phyloP scores from a whole-genome alignment of 2,329 filamentous ascomycete species.

The Fragosphaeria purpurea region DNA sequence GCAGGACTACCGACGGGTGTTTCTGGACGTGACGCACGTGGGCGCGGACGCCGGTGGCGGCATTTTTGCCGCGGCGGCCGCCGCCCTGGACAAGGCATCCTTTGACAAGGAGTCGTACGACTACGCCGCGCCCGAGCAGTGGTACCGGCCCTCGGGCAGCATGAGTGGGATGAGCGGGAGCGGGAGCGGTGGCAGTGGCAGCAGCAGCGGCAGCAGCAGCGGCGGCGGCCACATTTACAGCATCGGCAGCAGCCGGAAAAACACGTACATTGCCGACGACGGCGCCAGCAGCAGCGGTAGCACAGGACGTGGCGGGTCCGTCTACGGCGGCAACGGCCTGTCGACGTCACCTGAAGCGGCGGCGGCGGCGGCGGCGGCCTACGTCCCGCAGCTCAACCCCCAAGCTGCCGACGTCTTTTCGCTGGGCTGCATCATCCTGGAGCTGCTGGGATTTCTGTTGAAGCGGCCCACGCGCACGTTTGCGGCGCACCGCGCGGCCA shows the following conservation, averaged over 20 bases:
- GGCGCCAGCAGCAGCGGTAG: conserved; percentile 1
- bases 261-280: conserved; percentile 16
- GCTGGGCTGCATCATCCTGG: conserved; percentile 61
- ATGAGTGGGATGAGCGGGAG: background rate
- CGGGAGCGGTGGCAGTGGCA: conserved; percentile 25
- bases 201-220: conserved; percentile 4
- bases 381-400: conserved; percentile 36
- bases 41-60: conserved; percentile 31
- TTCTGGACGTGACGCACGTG: conserved; percentile 50
- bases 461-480: conserved; percentile 60
- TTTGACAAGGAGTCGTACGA: conserved; percentile 63
- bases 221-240: conserved; percentile 20
- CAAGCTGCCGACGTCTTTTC: conserved; percentile 63
- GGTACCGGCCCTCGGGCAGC: conserved; percentile 32
- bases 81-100: conserved; percentile 27
- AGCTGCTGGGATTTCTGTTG: conserved; percentile 58
- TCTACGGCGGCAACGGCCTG: conserved; percentile 20
- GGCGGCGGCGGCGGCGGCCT: conserved; percentile 20
- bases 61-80: conserved; percentile 13
- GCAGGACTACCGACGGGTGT: conserved; percentile 52
- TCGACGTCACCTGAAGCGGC: background rate
- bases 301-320: conserved; percentile 25
- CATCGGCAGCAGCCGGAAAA: conserved; percentile 24
- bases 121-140: conserved; percentile 62
- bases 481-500: conserved; percentile 53